Conservation (phyloP, 2,329 filamentous ascomycete genomes). For the Cytospora mali region DNA sequence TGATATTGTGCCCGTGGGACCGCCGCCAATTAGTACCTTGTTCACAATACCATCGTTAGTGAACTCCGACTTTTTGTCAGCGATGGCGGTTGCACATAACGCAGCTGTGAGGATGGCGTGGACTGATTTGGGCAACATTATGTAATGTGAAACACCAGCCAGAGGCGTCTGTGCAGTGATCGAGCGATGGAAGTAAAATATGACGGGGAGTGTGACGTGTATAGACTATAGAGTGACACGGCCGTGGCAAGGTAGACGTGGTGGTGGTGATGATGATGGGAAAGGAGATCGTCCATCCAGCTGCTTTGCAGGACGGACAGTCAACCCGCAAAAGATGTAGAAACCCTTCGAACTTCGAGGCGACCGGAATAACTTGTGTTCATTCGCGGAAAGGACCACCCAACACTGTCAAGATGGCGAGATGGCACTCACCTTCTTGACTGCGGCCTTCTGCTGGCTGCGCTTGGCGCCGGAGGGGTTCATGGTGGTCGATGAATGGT, state of each 20-base stretch:
- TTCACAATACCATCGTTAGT: slow-evolving; percentile 18
- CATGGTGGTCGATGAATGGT: background rate
- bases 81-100: slow-evolving; percentile 5
- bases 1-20: slow-evolving; percentile 42
- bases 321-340: no score
- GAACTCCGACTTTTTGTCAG: background rate
- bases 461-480: background rate
- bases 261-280: no score
- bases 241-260: no score
- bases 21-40: slow-evolving; percentile 46
- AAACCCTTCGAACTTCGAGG: background rate
- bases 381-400: background rate
- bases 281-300: no score
- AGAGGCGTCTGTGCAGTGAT: background rate
- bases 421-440: background rate
- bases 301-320: no score
- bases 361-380: background rate
- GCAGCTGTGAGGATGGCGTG: slow-evolving; percentile 1
- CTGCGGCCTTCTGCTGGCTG: background rate
- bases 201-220: no score
- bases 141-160: background rate
- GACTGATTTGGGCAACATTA: slow-evolving; percentile 2
- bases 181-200: no score
- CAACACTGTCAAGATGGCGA: background rate
- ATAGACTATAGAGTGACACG: no score